Evolutionary conservation across 495 filamentous ascomycete genomes (phyloP).

Genomic region (Penicillium antarcticum): DNA sequence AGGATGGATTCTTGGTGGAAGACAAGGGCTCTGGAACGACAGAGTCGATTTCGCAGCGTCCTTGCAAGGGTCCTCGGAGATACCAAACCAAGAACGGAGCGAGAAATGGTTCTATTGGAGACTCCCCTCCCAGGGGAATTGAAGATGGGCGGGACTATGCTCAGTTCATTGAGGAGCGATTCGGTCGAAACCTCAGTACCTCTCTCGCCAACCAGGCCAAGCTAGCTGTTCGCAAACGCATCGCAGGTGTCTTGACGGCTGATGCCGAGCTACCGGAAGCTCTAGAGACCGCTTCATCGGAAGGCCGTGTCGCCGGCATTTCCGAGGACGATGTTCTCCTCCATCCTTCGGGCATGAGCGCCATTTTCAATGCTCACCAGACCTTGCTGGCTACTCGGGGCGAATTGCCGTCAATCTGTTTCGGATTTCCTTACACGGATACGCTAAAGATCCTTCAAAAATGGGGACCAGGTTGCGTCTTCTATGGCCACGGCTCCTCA

Average conservation of each 20-base stretch:
- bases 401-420: conserved; percentile 34
- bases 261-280: conserved; percentile 67
- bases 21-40: conserved; percentile 28
- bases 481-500: conserved; percentile 81
- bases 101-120: conserved; percentile 2
- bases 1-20: conserved; percentile 65
- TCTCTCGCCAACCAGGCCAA: conserved; percentile 78
- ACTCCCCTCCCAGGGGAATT: conserved; percentile 10
- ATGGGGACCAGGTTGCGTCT: conserved; percentile 86
- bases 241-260: conserved; percentile 79
- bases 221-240: conserved; percentile 77
- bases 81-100: conserved; percentile 57
- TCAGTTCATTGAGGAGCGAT: conserved; percentile 90
- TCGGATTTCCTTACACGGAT: conserved; percentile 89
- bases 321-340: conserved; percentile 87
- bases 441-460: conserved; percentile 93
- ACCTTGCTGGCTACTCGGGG: conserved; percentile 57
- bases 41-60: conserved; percentile 37
- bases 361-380: conserved; percentile 86
- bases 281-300: conserved; percentile 42
- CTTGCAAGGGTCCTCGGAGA: conserved; percentile 63
- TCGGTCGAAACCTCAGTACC: conserved; percentile 83
- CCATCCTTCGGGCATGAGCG: conserved; percentile 87
- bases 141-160: conserved; percentile 63
- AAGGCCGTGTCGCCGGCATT: conserved; percentile 62